Base-by-base conservation (phyloP, 2,329 filamentous ascomycete genomes). In the Fusarium sp. region DNA sequence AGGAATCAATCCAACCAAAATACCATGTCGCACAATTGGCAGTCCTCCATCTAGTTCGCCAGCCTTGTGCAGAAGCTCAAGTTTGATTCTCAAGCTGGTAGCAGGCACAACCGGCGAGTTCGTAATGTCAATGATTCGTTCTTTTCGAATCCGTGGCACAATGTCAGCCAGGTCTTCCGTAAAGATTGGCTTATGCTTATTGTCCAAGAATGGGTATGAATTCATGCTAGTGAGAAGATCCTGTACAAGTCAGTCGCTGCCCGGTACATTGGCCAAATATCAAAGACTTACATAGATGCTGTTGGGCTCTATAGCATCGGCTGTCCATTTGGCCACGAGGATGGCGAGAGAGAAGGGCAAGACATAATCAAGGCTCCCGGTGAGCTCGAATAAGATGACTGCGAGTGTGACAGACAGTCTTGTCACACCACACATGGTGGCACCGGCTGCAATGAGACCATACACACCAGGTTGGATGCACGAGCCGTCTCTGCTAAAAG, bases 381-480 rank as follows among this genome's bases (percentile, higher is more conserved):
- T 99, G 39, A 99, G 86, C 81, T 99, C 96, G 76, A 99, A 98
- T 2, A 98, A 85, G 68, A 99, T 98, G 78, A 98, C 94, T 0
- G 94, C 95, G 14, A 99, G 86, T 1, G 96, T 98, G 27, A 99
- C 94, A 0, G 95, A 97, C 4, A 99, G 84, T 55, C 96, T 89
- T 4, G 96, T 99, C 5, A 98, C 96, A 55, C 96, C 96, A 74
- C 95, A 98, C 96, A 99, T 98, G 37, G 95, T 98, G 4, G 96
- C 94, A 21, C 96, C 96, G 46, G 96, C 96, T 21, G 95, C 95
- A 64, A 98, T 94, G 66, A 99, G 88, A 3, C 94, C 96, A 79
- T 99, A 99, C 0, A 98, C 94, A n/a, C 96, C 96, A 2, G 96
- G 96, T 52, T 97, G 95, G 52, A 99, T 94, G 79, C 96, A 98